Conservation (phyloP, 495 filamentous ascomycete genomes). For the Cercophora newfieldiana region DNA sequence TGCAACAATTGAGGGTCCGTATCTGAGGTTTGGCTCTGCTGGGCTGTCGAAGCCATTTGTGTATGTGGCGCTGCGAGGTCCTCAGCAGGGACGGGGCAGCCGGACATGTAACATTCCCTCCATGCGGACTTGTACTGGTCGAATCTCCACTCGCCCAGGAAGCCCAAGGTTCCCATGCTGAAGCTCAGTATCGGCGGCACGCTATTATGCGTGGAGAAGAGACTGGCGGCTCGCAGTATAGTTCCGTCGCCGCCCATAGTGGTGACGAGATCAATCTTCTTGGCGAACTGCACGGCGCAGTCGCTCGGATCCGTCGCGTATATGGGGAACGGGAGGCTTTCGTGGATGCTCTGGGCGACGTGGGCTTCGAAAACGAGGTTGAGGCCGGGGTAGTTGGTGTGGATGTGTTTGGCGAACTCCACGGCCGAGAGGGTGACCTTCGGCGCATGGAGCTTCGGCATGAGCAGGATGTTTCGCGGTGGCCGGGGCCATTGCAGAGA, state of each 20-base stretch:
- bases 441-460: conserved; percentile 79
- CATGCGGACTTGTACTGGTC: conserved; percentile 86
- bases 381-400: conserved; percentile 73
- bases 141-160: conserved; percentile 96
- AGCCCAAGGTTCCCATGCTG: conserved; percentile 94
- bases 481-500: conserved; percentile 85
- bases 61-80: conserved; percentile 49
- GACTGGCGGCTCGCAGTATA: conserved; percentile 84
- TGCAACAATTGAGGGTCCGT: conserved; percentile 21
- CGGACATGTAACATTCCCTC: conserved; percentile 91
- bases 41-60: conserved; percentile 31
- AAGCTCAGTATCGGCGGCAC: conserved; percentile 94
- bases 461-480: conserved; percentile 84
- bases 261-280: conserved; percentile 79
- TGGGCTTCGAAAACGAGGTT: conserved; percentile 80
- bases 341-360: conserved; percentile 71
- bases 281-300: conserved; percentile 39
- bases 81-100: conserved; percentile 57
- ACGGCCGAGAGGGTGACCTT: conserved; percentile 70
- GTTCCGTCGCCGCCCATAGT: conserved; percentile 96
- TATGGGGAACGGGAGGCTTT: conserved; percentile 73
- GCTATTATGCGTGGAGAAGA: conserved; percentile 77
- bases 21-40: conserved; percentile 16
- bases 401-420: conserved; percentile 80
- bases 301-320: conserved; percentile 57